phyloP scores from a whole-genome alignment of 2,329 filamentous ascomycete genomes.

The Pseudogymnoascus sp. region DNA sequence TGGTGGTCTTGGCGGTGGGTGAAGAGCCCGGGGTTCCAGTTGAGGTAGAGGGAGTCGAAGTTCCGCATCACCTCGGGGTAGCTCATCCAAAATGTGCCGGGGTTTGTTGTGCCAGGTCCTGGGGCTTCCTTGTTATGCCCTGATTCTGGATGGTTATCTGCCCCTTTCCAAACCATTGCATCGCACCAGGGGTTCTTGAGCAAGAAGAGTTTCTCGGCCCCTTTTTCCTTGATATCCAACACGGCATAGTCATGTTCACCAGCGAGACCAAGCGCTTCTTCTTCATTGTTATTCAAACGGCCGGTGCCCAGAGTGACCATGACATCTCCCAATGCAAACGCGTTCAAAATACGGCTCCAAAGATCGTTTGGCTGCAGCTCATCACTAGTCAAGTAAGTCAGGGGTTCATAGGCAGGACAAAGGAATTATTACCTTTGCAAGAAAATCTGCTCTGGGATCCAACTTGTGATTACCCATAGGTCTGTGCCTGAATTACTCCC shows the following conservation, averaged over 20 bases:
- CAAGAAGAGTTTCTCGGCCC: slow-evolving; percentile 59
- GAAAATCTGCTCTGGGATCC: slow-evolving; percentile 95
- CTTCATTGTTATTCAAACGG: slow-evolving; percentile 66
- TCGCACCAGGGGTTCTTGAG: slow-evolving; percentile 96
- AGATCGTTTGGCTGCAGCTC: slow-evolving; percentile 68
- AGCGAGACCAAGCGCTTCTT: slow-evolving; percentile 72
- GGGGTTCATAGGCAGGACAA: slow-evolving; percentile 6
- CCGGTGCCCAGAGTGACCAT: slow-evolving; percentile 88
- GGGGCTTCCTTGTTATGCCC: slow-evolving; percentile 13
- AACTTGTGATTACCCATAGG: slow-evolving; percentile 84
- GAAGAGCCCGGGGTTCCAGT: slow-evolving; percentile 91
- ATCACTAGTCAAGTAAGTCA: slow-evolving; percentile 43
- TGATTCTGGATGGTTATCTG: slow-evolving; percentile 22
- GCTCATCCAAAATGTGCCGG: slow-evolving; percentile 90
- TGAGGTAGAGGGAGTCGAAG: slow-evolving; percentile 93
- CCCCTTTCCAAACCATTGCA: slow-evolving; percentile 62
- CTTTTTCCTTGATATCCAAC: slow-evolving; percentile 63
- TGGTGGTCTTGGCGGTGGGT: slow-evolving; percentile 77
- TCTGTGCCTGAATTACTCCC: slow-evolving; percentile 96
- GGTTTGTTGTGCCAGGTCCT: slow-evolving; percentile 31
- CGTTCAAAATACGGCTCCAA: slow-evolving; percentile 69
- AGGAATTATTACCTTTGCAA: slow-evolving; percentile 55
- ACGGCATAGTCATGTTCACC: slow-evolving; percentile 93
- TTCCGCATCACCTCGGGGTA: slow-evolving; percentile 81
- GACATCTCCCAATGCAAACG: slow-evolving; percentile 71